These are phyloP conservation scores for Boletus mariae DNA, from an alignment of 1,284 basidiomycete species.

Conservation along the genomic window DNA sequence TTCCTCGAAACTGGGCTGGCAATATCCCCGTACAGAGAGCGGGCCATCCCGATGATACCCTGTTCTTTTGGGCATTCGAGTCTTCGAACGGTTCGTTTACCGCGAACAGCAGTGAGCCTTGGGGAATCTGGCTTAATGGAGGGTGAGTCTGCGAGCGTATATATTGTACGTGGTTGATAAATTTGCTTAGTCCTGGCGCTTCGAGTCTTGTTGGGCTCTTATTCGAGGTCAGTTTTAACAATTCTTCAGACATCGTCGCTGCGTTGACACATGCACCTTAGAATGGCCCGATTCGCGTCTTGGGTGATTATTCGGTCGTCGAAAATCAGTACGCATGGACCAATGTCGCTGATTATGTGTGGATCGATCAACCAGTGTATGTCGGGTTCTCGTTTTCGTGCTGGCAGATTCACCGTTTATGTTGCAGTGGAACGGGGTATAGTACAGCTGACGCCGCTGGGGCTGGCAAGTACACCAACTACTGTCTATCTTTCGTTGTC, in stretches of 20 bases:
- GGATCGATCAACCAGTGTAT: conserved; percentile 73
- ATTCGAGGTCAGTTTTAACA: conserved; percentile 47
- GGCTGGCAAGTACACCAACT: conserved; percentile 40
- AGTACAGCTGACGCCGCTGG: conserved; percentile 59
- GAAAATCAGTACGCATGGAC: conserved; percentile 57
- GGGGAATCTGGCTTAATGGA: conserved; percentile 75
- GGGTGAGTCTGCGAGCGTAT: conserved; percentile 41
- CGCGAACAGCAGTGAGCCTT: conserved; percentile 44
- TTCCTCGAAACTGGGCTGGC: conserved; percentile 59
- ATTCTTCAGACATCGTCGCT: background rate
- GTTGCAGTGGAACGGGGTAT: conserved; percentile 55
- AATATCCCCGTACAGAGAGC: conserved; percentile 62
- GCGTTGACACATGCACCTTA: conserved; percentile 23
- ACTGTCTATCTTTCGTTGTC: conserved; percentile 16
- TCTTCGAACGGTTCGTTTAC: conserved; percentile 59
- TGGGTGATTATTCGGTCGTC: conserved; percentile 44
- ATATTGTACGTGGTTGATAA: background rate
- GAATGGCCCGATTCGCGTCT: conserved; percentile 65
- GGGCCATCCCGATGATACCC: conserved; percentile 59
- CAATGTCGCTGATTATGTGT: conserved; percentile 59
- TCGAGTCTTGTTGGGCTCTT: conserved; percentile 64
- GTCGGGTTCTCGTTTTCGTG: conserved; percentile 14
- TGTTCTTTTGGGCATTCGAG: conserved; percentile 69
- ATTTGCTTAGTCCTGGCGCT: conserved; percentile 53
- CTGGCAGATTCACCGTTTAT: conserved; percentile 4